phyloP scores from a whole-genome alignment of 169 alveolate genomes.

The Plasmodium gallinaceum region DNA sequence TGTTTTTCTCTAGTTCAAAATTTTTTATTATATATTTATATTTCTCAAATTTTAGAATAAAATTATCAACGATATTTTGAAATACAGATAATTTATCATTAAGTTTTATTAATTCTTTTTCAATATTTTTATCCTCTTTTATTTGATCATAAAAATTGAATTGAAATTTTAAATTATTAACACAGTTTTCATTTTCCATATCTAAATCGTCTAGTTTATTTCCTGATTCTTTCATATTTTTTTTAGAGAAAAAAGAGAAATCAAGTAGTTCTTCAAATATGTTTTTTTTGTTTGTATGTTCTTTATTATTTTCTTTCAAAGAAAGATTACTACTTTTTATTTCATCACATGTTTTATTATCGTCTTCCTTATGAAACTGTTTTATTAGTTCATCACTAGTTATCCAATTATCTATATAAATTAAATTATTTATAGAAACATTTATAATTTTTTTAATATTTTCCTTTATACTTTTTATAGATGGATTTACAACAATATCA shows the following conservation, averaged over 20 bases:
- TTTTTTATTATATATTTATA: constrained; percentile 61
- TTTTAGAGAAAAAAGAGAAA: constrained; percentile 33
- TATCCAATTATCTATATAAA: constrained; percentile 75
- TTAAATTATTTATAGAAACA: constrained; percentile 72
- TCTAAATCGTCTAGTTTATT: constrained; percentile 14
- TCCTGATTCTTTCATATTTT: constrained; percentile 30
- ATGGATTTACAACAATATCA: constrained; percentile 70
- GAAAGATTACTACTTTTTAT: background rate
- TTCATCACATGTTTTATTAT: background rate
- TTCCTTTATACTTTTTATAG: constrained; percentile 58
- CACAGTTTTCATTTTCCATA: constrained; percentile 65
- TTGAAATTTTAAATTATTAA: constrained; percentile 16
- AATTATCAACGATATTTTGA: constrained; percentile 55
- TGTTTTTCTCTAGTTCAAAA: constrained; percentile 25
- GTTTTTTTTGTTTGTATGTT: constrained; percentile 7
- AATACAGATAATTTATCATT: constrained; percentile 53
- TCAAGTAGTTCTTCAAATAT: constrained; percentile 45
- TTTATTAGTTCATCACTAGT: constrained; percentile 46
- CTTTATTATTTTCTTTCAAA: background rate
- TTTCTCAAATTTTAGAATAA: constrained; percentile 62
- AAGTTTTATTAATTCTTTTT: constrained; percentile 53
- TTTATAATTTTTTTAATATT: constrained; percentile 68
- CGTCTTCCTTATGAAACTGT: constrained; percentile 27
- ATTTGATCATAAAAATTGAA: constrained; percentile 67
- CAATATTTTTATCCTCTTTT: constrained; percentile 65